Conservation (phyloP, 2,329 filamentous ascomycete species). For the Botryosphaeria dothidea region DNA sequence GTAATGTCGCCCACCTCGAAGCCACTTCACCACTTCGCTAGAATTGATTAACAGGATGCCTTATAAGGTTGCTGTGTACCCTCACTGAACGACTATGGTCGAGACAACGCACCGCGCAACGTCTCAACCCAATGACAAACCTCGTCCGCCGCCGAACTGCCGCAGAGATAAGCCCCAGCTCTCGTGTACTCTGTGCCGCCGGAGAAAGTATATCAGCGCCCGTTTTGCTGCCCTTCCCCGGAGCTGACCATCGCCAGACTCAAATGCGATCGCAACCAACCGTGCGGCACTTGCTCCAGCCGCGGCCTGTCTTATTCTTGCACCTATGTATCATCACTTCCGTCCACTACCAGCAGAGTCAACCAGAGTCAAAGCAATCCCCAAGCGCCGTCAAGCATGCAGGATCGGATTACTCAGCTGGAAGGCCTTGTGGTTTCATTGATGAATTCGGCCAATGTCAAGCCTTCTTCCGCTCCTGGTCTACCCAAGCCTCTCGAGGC, state of each 20-base stretch:
- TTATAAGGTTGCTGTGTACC: background rate
- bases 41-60: too few species aligned
- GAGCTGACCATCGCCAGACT: slow-evolving; percentile 22
- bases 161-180: slow-evolving; percentile 35
- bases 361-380: background rate
- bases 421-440: slow-evolving; percentile 27
- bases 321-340: background rate
- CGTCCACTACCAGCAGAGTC: background rate
- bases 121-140: slow-evolving; percentile 21
- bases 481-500: background rate
- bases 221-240: background rate
- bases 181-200: slow-evolving; percentile 32
- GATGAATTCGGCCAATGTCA: slow-evolving; percentile 6
- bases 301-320: background rate
- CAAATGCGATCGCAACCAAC: slow-evolving; percentile 20
- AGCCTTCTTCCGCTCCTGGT: background rate
- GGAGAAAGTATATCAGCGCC: slow-evolving; percentile 28
- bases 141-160: slow-evolving; percentile 28
- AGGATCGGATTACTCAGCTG: slow-evolving; percentile 21
- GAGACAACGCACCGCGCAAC: slow-evolving; percentile 20
- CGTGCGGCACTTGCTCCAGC: slow-evolving; percentile 20
- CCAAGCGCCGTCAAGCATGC: slow-evolving; percentile 5
- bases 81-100: background rate
- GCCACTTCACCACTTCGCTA: too few species aligned
- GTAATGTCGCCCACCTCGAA: too few species aligned